These are phyloP conservation scores for Colletotrichum navitas DNA, from an alignment of 2,329 filamentous ascomycete genomes.

Conservation along the genomic window DNA sequence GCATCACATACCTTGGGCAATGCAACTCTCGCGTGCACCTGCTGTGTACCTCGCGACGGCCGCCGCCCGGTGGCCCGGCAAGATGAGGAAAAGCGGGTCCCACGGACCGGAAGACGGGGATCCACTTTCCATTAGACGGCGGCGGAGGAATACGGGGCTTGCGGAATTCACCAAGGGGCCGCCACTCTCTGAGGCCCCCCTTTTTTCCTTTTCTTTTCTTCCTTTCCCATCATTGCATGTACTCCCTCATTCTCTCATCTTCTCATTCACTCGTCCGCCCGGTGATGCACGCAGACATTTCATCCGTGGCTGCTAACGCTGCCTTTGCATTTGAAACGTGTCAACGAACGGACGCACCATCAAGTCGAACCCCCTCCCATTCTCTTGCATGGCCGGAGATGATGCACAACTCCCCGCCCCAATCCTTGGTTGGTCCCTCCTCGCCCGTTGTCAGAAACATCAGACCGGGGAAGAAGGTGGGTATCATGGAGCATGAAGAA, in stretches of 20 bases:
- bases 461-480: not conserved
- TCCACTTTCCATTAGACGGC: constrained; percentile 17
- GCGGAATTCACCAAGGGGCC: constrained; percentile 25
- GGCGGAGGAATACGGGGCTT: not conserved
- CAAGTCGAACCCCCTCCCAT: not conserved
- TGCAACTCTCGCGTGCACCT: not conserved
- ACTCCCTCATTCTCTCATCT: not conserved
- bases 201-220: too few relatives aligned
- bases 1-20: too few relatives aligned
- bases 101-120: not conserved
- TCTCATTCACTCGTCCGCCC: not conserved
- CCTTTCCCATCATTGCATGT: too few relatives aligned
- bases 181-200: not conserved
- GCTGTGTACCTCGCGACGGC: not conserved
- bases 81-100: not conserved
- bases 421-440: not conserved
- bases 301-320: not conserved
- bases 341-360: not conserved
- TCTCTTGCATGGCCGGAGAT: too few relatives aligned
- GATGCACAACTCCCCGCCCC: not conserved
- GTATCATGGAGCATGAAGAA: too few relatives aligned
- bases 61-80: not conserved
- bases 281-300: not conserved
- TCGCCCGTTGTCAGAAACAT: constrained; percentile 14
- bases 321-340: not conserved